These are phyloP conservation scores for Neofusicoccum kwambonambiense DNA, from an alignment of 2,329 filamentous ascomycete species.

Conservation along the genomic window DNA sequence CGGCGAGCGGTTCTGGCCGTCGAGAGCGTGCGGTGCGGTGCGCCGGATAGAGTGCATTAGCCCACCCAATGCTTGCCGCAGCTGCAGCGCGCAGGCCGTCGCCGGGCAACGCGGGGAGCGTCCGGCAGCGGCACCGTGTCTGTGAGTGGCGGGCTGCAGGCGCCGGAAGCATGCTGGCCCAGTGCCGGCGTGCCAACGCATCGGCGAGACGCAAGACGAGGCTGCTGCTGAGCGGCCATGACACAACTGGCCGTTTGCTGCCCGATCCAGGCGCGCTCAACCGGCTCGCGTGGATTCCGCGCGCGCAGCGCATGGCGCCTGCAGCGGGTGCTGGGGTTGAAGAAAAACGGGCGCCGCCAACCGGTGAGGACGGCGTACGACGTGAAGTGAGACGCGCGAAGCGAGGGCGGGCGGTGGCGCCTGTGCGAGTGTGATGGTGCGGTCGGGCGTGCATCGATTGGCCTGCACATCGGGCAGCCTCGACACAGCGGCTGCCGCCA, in stretches of 20 bases:
- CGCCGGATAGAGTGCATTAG: neutral
- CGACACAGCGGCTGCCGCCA: no score
- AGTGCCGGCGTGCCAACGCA: constrained; percentile 13
- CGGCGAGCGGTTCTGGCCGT: neutral
- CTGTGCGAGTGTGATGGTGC: neutral
- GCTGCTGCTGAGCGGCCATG: neutral
- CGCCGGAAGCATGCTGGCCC: neutral
- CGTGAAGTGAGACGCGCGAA: neutral
- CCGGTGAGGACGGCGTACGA: neutral
- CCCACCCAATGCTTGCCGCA: neutral
- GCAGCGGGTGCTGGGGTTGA: constrained; percentile 6
- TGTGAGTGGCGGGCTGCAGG: neutral
- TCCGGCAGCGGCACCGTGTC: no score
- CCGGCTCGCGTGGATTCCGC: neutral
- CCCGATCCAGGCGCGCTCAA: neutral
- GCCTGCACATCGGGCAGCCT: neutral
- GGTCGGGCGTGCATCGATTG: neutral
- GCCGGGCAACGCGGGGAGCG: neutral
- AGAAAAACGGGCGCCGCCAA: neutral
- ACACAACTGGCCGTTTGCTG: neutral
- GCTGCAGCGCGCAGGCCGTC: neutral
- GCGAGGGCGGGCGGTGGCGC: neutral
- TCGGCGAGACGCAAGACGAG: constrained; percentile 2
- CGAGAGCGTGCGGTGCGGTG: neutral
- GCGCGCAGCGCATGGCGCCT: neutral